Evolutionary conservation across 1,284 basidiomycete genomes (phyloP).

Genomic region (Cystobasidium sp.): DNA sequence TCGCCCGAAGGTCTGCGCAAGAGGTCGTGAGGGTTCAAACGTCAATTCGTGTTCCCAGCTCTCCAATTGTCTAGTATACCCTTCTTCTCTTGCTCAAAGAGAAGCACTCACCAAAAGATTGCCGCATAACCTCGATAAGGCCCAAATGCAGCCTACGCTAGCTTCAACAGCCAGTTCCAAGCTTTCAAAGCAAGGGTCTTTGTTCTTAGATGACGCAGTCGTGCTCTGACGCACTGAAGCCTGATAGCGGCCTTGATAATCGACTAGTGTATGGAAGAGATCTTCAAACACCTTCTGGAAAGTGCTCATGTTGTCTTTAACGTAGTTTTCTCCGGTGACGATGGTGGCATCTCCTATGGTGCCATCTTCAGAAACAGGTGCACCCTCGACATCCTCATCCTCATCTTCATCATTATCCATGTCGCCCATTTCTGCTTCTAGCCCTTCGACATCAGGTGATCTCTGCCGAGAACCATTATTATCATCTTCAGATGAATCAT

Average conservation of each 20-base stretch:
- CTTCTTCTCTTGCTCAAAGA: not conserved
- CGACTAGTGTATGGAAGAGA: slow-evolving; percentile 35
- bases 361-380: not conserved
- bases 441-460: not conserved
- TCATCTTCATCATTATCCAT: slow-evolving; percentile 31
- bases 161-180: slow-evolving; percentile 54
- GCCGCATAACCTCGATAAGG: slow-evolving; percentile 56
- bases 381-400: slow-evolving; percentile 1
- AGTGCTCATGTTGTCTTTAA: not conserved
- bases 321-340: not conserved
- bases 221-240: not conserved
- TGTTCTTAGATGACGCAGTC: slow-evolving; percentile 11
- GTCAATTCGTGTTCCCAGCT: no score
- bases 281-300: slow-evolving; percentile 38
- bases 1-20: slow-evolving; percentile 17
- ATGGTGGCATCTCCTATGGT: not conserved
- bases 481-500: slow-evolving; percentile 17
- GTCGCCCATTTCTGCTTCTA: slow-evolving; percentile 24
- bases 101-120: slow-evolving; percentile 61
- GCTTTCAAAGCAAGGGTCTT: slow-evolving; percentile 6
- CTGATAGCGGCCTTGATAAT: slow-evolving; percentile 3
- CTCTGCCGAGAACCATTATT: not conserved
- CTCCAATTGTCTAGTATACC: not conserved
- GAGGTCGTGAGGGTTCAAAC: not conserved
- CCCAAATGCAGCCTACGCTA: slow-evolving; percentile 58